Conservation (phyloP, 2,329 filamentous ascomycete genomes). For the Exophiala viscosa region DNA sequence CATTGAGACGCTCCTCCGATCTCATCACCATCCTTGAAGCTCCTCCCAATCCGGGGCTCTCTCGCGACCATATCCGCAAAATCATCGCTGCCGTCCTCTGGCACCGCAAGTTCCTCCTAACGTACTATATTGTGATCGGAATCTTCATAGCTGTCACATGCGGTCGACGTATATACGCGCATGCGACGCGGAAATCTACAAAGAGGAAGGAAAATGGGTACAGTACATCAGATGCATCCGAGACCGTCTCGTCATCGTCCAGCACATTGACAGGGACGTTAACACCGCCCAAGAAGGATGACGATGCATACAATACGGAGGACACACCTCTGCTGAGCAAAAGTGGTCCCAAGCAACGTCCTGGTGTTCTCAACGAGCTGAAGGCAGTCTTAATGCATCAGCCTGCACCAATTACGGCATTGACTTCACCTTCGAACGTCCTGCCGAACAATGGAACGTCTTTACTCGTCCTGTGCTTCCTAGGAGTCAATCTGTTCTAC, state of each 20-base stretch:
- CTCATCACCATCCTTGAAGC: constrained; percentile 10
- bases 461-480: constrained; percentile 49
- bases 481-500: constrained; percentile 57
- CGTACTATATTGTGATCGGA: constrained; percentile 20
- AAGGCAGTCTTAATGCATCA: constrained; percentile 51
- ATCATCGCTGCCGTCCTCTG: constrained; percentile 21
- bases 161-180: not conserved
- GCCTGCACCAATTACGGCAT: constrained; percentile 53
- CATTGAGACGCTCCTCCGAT: constrained; percentile 1
- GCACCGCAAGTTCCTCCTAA: constrained; percentile 23
- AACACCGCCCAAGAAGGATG: constrained; percentile 18
- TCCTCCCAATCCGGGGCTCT: not conserved
- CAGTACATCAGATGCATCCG: not conserved
- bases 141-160: constrained; percentile 7
- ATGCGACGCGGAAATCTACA: not conserved
- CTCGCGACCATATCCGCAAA: constrained; percentile 16
- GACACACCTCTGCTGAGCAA: constrained; percentile 10
- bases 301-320: constrained; percentile 3
- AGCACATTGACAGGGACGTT: constrained; percentile 23
- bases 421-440: constrained; percentile 46
- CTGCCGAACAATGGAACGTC: constrained; percentile 58
- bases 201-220: constrained; percentile 1
- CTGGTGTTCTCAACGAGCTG: constrained; percentile 7
- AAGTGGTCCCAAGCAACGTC: not conserved
- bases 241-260: constrained; percentile 18